Conservation (phyloP, 495 filamentous ascomycete genomes). For the Halenospora varia region DNA sequence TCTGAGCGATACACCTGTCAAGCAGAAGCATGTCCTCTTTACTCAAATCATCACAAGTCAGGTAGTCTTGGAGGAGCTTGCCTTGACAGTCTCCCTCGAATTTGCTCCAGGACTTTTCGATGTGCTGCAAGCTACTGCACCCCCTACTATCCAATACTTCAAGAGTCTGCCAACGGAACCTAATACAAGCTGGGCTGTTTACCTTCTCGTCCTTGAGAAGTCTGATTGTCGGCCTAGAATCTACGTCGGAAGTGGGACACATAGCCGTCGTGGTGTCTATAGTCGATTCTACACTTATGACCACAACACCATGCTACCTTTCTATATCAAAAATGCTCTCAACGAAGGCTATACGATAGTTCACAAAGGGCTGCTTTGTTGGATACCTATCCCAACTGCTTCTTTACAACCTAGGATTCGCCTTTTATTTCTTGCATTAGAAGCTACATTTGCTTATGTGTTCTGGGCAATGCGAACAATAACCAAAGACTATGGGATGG, state of each 20-base stretch:
- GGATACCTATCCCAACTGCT: conserved; percentile 4
- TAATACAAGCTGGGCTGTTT: neutral
- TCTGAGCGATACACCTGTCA: conserved; percentile 4
- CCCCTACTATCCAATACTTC: neutral
- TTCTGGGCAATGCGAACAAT: conserved; percentile 9
- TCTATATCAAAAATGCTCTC: conserved; percentile 1
- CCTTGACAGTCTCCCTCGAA: neutral
- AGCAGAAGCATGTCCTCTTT: conserved; percentile 1
- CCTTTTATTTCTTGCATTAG: conserved; percentile 6
- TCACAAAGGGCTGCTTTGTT: conserved; percentile 12
- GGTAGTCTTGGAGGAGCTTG: neutral
- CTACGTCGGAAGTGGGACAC: conserved; percentile 8
- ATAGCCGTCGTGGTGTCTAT: neutral
- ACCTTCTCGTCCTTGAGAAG: conserved; percentile 6
- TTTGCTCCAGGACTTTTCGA: neutral
- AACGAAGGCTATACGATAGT: conserved; percentile 2
- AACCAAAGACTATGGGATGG: conserved; percentile 6
- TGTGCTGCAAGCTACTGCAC: neutral
- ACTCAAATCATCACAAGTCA: conserved; percentile 3
- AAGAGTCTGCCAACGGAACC: conserved; percentile 1
- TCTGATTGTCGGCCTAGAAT: conserved; percentile 3
- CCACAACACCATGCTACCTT: neutral
- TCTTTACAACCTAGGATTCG: neutral
- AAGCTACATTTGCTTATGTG: conserved; percentile 6
- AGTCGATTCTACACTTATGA: neutral